Evolutionary conservation across 805 yeast species (phyloP), one percentile per base, ranked within the genome.

Genomic region (Diddensiella transvaalensis): DNA sequence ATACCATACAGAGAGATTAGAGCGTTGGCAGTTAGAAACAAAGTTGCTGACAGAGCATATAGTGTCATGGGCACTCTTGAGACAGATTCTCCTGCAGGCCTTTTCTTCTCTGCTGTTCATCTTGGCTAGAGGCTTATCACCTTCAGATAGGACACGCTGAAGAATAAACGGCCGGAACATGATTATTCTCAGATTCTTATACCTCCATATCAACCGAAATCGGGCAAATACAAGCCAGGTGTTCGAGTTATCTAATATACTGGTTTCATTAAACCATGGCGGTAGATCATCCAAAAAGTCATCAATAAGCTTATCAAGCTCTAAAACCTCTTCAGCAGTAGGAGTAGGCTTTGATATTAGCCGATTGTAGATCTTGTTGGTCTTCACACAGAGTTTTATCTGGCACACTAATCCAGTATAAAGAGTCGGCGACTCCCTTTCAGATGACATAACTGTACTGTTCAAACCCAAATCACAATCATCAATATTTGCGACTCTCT

Each of bases 1-100:
- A 62, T 80, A 78, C 87, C 87, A 82, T 22, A 78, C 74, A 11
- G 78, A 70, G 24, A 79, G 67, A 22, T 75, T 72, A n/a, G 78
- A 70, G 17, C 72, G 49, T 8, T 65, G 65, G 43, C 66, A 56
- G 19, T 47, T 49, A 18, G 51, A 51, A 11, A 63, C 55, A 42
- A 59, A 64, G 33, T 50, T 54, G 24, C 54, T 54, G 5, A 81
- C 77, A 4, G 82, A 74, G 35, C 64, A 47, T 13, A 82, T 77
- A 0, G 83, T 77, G 22, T 73, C 76, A 45, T 73, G 73, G 2
- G 85, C 78, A 33, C 76, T 73, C 17, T 68, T 72, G 10, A 76
- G 60, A 62, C 82, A 81, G 23, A 72, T 60, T n/a, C 70, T 59
- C 40, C 80, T 67, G 55, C 83, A 78, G 54, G 69, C 71, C 48